A percentile compares a stretch with the other conserved stretches of the same genome.
Conservation (phyloP, 2,329 filamentous ascomycete species). For the Penicillium sp. region DNA sequence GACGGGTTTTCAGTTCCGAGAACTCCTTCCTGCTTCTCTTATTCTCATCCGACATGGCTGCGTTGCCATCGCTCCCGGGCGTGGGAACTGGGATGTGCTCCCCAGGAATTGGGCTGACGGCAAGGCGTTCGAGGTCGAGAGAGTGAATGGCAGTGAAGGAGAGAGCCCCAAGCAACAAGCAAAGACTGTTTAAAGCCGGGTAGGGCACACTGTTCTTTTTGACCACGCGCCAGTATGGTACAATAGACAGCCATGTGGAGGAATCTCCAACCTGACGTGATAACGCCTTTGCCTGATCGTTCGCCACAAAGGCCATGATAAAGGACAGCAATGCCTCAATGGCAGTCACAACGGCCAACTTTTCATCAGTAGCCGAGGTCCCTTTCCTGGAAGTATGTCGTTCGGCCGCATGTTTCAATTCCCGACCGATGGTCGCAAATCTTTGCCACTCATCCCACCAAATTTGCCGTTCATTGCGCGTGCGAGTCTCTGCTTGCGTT, state of each 20-base stretch:
- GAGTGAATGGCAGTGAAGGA: slow-evolving; percentile 46
- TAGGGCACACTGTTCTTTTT: slow-evolving; percentile 38
- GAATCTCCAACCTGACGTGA: slow-evolving; percentile 39
- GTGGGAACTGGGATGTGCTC: slow-evolving; percentile 42
- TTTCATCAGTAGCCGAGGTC: slow-evolving; percentile 32
- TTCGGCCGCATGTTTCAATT: slow-evolving; percentile 46
- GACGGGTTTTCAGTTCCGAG: slow-evolving; percentile 38
- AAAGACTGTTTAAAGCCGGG: slow-evolving; percentile 44
- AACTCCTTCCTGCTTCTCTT: slow-evolving; percentile 40
- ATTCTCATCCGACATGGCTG: slow-evolving; percentile 37
- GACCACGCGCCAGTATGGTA: slow-evolving; percentile 48
- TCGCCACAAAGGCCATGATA: slow-evolving; percentile 46
- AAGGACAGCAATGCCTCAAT: slow-evolving; percentile 49
- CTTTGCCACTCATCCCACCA: slow-evolving; percentile 46
- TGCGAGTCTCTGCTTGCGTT: slow-evolving; percentile 25
- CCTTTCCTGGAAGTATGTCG: slow-evolving; percentile 33
- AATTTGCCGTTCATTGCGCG: slow-evolving; percentile 38
- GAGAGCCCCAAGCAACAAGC: slow-evolving; percentile 45
- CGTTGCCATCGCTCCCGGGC: slow-evolving; percentile 43
- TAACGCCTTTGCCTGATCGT: slow-evolving; percentile 39
- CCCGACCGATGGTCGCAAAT: slow-evolving; percentile 43
- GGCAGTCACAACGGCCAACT: slow-evolving; percentile 39
- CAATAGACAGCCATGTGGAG: slow-evolving; percentile 46
- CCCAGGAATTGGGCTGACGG: slow-evolving; percentile 38
- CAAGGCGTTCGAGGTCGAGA: slow-evolving; percentile 45